Evolutionary conservation across 1,284 basidiomycete genomes (phyloP).

Genomic region (Peniophora sp.): DNA sequence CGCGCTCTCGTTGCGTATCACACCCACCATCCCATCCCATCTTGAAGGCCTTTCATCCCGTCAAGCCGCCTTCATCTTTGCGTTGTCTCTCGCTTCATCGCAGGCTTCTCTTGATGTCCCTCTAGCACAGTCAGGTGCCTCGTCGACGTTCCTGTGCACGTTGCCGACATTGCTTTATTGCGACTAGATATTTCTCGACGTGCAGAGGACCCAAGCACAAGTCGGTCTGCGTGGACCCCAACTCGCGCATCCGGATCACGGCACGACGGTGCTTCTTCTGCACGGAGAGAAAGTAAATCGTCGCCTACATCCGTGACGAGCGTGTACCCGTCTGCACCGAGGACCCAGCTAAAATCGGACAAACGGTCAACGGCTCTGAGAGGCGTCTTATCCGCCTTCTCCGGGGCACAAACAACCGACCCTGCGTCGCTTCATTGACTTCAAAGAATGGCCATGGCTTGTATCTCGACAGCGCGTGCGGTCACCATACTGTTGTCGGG

Average conservation of each 20-base stretch:
- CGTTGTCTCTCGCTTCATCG: no score
- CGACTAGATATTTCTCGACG: no score
- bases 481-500: slow-evolving; percentile 9
- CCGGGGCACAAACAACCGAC: slow-evolving; percentile 40
- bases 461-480: slow-evolving; percentile 10
- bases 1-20: no score
- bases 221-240: slow-evolving; percentile 57
- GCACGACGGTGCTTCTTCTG: slow-evolving; percentile 62
- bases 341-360: slow-evolving; percentile 61
- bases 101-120: no score
- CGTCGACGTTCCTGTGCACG: no score
- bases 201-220: slow-evolving; percentile 39
- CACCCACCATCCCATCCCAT: no score
- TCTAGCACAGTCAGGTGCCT: no score
- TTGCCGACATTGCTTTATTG: no score
- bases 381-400: slow-evolving; percentile 74
- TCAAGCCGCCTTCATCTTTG: no score
- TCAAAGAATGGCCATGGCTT: slow-evolving; percentile 6
- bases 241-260: slow-evolving; percentile 64
- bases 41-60: no score
- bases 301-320: slow-evolving; percentile 79
- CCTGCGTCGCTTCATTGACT: slow-evolving; percentile 9
- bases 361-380: slow-evolving; percentile 68
- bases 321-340: slow-evolving; percentile 76
- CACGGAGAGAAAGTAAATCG: slow-evolving; percentile 79